Evolutionary conservation across 1,139 yeast genomes (phyloP).

Genomic region (Ogataea hybrid): DNA sequence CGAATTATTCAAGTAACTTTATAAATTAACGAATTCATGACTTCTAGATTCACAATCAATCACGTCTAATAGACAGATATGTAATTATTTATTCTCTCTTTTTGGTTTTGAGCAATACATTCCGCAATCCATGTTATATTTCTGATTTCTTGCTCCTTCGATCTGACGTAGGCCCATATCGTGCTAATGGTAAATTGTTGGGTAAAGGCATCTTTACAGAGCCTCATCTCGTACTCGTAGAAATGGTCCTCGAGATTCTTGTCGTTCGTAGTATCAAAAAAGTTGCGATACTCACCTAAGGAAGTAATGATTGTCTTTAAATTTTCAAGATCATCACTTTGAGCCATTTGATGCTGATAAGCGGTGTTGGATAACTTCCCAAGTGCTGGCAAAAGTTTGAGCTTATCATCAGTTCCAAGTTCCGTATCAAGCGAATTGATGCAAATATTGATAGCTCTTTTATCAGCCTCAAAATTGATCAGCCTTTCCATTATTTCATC

Average conservation of each 20-base stretch:
- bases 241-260: constrained; percentile 90
- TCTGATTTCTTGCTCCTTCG: constrained; percentile 94
- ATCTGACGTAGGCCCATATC: constrained; percentile 94
- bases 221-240: constrained; percentile 86
- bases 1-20: constrained; percentile 56
- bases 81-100: constrained; percentile 75
- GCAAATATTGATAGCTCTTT: constrained; percentile 88
- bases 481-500: constrained; percentile 75
- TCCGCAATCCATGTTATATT: constrained; percentile 99
- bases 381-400: constrained; percentile 68
- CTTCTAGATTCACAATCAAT: not conserved
- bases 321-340: constrained; percentile 83
- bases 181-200: constrained; percentile 93
- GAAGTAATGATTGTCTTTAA: constrained; percentile 70
- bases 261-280: constrained; percentile 62
- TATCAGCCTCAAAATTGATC: constrained; percentile 90
- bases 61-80: constrained; percentile 57
- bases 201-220: constrained; percentile 90
- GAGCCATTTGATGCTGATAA: constrained; percentile 67
- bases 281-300: constrained; percentile 69
- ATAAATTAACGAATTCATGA: constrained; percentile 21
- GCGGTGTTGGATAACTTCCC: constrained; percentile 75
- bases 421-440: constrained; percentile 86
- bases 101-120: constrained; percentile 88
- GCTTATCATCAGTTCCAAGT: constrained; percentile 66